A percentile compares a stretch with the other conserved stretches of the same genome.
These are phyloP conservation scores for Fragilaria radians DNA, from an alignment of 108 stramenopile genomes.

Conservation along the genomic window DNA sequence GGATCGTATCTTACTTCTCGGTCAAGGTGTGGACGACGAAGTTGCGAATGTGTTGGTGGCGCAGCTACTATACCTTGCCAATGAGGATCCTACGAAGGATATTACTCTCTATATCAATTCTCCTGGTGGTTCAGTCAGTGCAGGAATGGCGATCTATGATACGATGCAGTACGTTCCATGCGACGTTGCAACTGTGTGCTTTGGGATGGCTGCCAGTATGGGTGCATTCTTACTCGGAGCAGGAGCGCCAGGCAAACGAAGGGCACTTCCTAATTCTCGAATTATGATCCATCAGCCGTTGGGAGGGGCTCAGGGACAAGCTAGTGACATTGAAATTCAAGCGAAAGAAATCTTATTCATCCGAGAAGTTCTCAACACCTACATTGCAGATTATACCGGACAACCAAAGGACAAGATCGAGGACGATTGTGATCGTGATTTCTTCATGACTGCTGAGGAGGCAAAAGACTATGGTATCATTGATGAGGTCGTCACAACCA, in stretches of 20 bases:
- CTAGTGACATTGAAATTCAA: slow-evolving; percentile 97
- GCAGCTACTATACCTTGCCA: slow-evolving; percentile 91
- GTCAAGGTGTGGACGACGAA: slow-evolving; percentile 97
- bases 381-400: slow-evolving; percentile 97
- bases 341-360: slow-evolving; percentile 97
- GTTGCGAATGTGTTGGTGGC: slow-evolving; percentile 97
- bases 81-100: slow-evolving; percentile 91
- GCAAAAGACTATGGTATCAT: slow-evolving; percentile 93
- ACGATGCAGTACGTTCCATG: slow-evolving; percentile 96
- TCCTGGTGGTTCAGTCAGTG: slow-evolving; percentile 96
- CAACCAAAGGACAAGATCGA: slow-evolving; percentile 87
- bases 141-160: slow-evolving; percentile 96
- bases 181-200: slow-evolving; percentile 95
- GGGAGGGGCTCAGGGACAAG: slow-evolving; percentile 98
- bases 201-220: slow-evolving; percentile 97
- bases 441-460: slow-evolving; percentile 96
- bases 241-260: slow-evolving; percentile 87
- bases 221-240: slow-evolving; percentile 95
- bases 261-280: slow-evolving; percentile 92
- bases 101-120: slow-evolving; percentile 99
- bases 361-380: slow-evolving; percentile 94
- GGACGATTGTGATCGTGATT: slow-evolving; percentile 94
- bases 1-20: slow-evolving; percentile 97
- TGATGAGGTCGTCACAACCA: slow-evolving; percentile 93
- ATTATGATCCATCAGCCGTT: slow-evolving; percentile 99